A percentile compares a stretch with the other conserved stretches of the same genome.
These are phyloP conservation scores for Suillus clintonianus DNA, from an alignment of 768 basidiomycete genomes.

Conservation along the genomic window DNA sequence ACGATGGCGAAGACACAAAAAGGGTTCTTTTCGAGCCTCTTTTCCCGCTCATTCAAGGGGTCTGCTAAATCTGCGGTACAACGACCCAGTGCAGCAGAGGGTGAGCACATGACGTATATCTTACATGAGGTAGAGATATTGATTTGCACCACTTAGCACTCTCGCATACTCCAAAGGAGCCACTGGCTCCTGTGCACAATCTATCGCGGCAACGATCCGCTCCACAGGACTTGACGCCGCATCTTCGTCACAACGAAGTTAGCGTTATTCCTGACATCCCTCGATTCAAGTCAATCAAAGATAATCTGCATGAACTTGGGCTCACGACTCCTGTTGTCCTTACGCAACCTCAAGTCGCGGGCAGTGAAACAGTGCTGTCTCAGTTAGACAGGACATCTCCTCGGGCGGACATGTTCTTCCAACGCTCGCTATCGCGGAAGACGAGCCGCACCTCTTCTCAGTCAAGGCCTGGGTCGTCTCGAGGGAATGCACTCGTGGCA, in stretches of 20 bases:
- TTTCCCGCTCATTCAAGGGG: neutral
- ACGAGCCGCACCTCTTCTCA: neutral
- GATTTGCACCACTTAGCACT: neutral
- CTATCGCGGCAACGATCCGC: neutral
- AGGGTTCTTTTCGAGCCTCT: neutral
- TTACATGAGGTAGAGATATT: neutral
- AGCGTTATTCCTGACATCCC: neutral
- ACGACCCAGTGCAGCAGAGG: neutral
- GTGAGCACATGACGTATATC: neutral
- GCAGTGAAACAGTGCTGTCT: neutral
- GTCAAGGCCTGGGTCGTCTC: neutral
- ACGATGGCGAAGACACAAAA: neutral
- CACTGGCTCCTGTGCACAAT: neutral
- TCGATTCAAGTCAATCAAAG: slow-evolving; percentile 4
- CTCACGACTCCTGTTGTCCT: slow-evolving; percentile 1
- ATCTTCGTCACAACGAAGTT: no score
- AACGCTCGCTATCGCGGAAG: neutral
- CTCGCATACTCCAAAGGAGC: neutral
- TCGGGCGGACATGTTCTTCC: neutral
- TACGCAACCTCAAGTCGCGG: slow-evolving; percentile 1
- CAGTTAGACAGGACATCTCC: neutral
- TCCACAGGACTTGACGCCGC: neutral
- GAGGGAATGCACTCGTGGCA: neutral
- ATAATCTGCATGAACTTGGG: slow-evolving; percentile 4
- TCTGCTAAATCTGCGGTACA: neutral